Conservation (phyloP, 2,329 filamentous ascomycete species). For the Cladosporium colombiae region DNA sequence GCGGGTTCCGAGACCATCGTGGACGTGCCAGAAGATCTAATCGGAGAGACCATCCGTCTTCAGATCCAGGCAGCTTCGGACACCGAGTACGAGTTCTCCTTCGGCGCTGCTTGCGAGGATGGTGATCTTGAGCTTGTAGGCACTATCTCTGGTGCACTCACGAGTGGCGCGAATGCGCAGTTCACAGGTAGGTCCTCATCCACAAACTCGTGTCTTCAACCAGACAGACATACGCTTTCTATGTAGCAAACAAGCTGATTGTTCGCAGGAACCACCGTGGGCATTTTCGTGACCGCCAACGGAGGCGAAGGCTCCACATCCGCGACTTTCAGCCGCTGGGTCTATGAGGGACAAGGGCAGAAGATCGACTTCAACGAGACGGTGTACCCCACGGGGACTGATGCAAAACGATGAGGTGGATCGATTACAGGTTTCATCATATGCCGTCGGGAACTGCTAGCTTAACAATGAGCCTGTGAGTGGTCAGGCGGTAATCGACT, state of each 20-base stretch:
- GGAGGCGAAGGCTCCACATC: slow-evolving; percentile 13
- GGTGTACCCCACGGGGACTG: slow-evolving; percentile 3
- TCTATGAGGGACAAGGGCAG: slow-evolving; percentile 20
- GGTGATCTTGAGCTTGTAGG: slow-evolving; percentile 1
- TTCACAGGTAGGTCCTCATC: slow-evolving; percentile 20
- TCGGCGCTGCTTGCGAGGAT: background rate
- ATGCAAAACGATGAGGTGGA: background rate
- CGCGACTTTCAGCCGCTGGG: slow-evolving; percentile 17
- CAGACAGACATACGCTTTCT: too few species aligned
- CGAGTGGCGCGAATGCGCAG: slow-evolving; percentile 13
- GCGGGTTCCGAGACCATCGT: slow-evolving; percentile 9
- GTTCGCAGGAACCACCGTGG: slow-evolving; percentile 9
- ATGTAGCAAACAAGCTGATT: background rate
- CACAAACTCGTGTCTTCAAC: too few species aligned
- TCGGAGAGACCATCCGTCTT: slow-evolving; percentile 9
- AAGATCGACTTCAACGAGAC: slow-evolving; percentile 20
- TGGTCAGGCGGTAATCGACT: background rate
- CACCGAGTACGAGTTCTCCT: slow-evolving; percentile 14
- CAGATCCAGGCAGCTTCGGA: slow-evolving; percentile 9
- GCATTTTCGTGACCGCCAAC: slow-evolving; percentile 15
- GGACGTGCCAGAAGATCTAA: background rate
- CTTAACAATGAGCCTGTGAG: too few species aligned
- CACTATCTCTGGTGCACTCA: slow-evolving; percentile 8
- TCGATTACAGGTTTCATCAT: too few species aligned
- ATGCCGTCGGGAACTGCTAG: background rate